These are phyloP conservation scores for Macrophomina tecta DNA, from an alignment of 2,329 filamentous ascomycete species.

Conservation along the genomic window DNA sequence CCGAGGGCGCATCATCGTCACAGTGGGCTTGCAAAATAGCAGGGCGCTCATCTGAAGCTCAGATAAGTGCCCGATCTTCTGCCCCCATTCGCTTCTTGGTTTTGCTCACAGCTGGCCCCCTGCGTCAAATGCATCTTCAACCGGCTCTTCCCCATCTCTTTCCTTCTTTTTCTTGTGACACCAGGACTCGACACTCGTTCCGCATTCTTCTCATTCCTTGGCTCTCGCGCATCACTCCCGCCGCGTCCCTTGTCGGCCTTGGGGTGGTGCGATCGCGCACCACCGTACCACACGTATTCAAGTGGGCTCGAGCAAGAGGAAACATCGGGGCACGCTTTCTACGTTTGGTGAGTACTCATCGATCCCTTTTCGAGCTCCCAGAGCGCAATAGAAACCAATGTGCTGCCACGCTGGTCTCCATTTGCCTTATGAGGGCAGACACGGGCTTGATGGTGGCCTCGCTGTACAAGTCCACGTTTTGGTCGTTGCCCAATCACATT, in stretches of 20 bases:
- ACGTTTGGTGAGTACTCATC: too few species aligned
- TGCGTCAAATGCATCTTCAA: not conserved
- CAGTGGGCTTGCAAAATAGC: not conserved
- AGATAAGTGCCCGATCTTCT: not conserved
- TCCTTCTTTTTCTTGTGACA: slow-evolving; percentile 2
- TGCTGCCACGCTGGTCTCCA: too few species aligned
- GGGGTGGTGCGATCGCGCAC: not conserved
- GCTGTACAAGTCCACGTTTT: too few species aligned
- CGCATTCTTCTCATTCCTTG: not conserved
- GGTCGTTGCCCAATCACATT: too few species aligned
- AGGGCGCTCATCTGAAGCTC: not conserved
- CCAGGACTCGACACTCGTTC: not conserved
- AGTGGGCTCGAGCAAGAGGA: too few species aligned
- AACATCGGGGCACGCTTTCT: too few species aligned
- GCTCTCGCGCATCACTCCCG: not conserved
- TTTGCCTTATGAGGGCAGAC: too few species aligned
- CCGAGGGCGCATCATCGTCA: not conserved
- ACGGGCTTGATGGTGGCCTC: too few species aligned
- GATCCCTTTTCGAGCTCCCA: too few species aligned
- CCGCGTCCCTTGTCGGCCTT: not conserved
- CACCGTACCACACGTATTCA: too few species aligned
- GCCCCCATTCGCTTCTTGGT: not conserved
- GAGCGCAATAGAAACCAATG: too few species aligned
- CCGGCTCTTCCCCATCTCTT: not conserved
- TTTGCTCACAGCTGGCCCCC: not conserved